Evolutionary conservation across 371 early-diverging fungal genomes (phyloP).

Genomic region (Chytridium lagenaria): DNA sequence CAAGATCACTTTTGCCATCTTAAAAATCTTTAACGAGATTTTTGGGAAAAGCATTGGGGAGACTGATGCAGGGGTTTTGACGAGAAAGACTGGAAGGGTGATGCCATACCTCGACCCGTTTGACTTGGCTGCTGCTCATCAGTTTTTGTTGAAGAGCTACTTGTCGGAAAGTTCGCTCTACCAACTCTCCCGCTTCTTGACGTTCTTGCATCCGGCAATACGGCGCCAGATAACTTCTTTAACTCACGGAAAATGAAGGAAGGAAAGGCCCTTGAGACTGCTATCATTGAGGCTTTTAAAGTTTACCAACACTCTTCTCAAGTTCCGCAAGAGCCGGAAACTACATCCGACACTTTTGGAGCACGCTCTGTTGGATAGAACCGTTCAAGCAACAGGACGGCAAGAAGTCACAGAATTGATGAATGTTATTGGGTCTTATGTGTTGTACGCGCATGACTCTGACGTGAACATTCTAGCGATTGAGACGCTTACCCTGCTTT

Average conservation of each 20-base stretch:
- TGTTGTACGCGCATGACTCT: constrained; percentile 41
- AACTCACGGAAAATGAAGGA: constrained; percentile 19
- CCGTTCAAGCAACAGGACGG: constrained; percentile 26
- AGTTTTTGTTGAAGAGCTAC: constrained; percentile 21
- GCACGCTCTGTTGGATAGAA: constrained; percentile 48
- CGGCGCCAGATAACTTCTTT: constrained; percentile 28
- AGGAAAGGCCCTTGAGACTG: constrained; percentile 34
- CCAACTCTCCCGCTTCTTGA: constrained; percentile 46
- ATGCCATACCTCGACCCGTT: too few species aligned
- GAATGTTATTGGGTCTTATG: constrained; percentile 46
- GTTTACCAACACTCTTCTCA: constrained; percentile 40
- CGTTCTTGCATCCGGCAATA: constrained; percentile 34
- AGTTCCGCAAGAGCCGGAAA: constrained; percentile 26
- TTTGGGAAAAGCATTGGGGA: constrained; percentile 22
- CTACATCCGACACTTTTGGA: constrained; percentile 37
- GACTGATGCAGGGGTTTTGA: too few species aligned
- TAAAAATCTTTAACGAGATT: constrained; percentile 40
- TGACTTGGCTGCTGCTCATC: too few species aligned
- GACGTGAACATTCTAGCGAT: constrained; percentile 33
- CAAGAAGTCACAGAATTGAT: constrained; percentile 43
- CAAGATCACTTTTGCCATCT: constrained; percentile 39
- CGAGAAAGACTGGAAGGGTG: too few species aligned
- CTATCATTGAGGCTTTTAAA: constrained; percentile 40
- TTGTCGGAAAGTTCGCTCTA: constrained; percentile 26
- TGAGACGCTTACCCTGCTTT: constrained; percentile 47